A percentile compares a stretch with the other conserved stretches of the same genome.
Evolutionary conservation across 2,329 filamentous ascomycete species (phyloP).

Genomic region (Fusarium protoensiforme): DNA sequence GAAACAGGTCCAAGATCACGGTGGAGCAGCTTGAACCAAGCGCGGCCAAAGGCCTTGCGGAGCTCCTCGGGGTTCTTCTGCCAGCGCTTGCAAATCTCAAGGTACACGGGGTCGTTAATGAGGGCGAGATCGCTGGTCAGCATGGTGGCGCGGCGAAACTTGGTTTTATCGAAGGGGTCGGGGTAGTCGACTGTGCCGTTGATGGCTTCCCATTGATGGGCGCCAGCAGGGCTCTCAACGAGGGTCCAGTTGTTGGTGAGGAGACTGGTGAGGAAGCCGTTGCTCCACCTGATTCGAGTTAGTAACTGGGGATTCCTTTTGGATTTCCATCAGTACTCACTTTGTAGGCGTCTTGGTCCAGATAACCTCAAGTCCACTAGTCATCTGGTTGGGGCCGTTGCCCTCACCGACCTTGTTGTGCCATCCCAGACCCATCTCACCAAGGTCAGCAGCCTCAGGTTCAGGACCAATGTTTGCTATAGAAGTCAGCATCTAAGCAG

Average conservation of each 20-base stretch:
- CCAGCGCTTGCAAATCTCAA: slow-evolving; percentile 80
- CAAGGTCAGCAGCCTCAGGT: slow-evolving; percentile 72
- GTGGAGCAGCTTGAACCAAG: slow-evolving; percentile 88
- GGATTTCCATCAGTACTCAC: slow-evolving; percentile 25
- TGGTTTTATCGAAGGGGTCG: slow-evolving; percentile 74
- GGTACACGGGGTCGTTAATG: slow-evolving; percentile 76
- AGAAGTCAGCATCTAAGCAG: not conserved
- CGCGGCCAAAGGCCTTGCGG: slow-evolving; percentile 74
- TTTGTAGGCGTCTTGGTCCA: slow-evolving; percentile 82
- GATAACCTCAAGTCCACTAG: slow-evolving; percentile 80
- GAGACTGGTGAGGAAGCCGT: slow-evolving; percentile 79
- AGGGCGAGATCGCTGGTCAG: slow-evolving; percentile 80
- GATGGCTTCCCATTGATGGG: slow-evolving; percentile 84
- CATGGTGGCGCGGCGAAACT: slow-evolving; percentile 82
- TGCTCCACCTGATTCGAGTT: slow-evolving; percentile 66
- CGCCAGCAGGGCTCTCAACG: slow-evolving; percentile 79
- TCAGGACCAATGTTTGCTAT: slow-evolving; percentile 70
- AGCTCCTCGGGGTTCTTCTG: slow-evolving; percentile 76
- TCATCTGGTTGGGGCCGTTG: slow-evolving; percentile 79
- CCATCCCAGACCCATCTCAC: slow-evolving; percentile 80
- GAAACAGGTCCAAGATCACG: slow-evolving; percentile 79
- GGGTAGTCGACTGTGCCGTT: slow-evolving; percentile 74
- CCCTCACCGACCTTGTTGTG: slow-evolving; percentile 71
- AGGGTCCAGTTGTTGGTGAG: slow-evolving; percentile 84
- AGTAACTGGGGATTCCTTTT: not conserved